Conservation (phyloP, 257 asterid genomes). For the Penstemon barbatus region DNA sequence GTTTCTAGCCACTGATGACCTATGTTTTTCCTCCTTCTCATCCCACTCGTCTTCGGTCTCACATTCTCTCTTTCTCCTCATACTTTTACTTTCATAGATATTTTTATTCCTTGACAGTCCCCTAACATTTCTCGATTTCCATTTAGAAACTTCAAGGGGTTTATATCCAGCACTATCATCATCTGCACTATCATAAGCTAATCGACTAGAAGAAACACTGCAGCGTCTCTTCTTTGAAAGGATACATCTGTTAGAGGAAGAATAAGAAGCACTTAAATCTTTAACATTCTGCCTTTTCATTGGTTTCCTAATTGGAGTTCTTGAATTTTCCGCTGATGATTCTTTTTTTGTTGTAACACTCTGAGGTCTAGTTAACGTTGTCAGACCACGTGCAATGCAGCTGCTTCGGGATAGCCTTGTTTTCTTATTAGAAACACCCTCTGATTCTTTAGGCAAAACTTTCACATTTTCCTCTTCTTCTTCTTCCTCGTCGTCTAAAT, state of each 20-base stretch:
- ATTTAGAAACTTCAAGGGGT: conserved; percentile 27
- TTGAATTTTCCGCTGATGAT: conserved; percentile 19
- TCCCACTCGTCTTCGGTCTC: conserved; percentile 54
- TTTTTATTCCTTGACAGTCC: conserved; percentile 30
- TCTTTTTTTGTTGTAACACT: conserved; percentile 23
- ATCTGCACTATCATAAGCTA: conserved; percentile 28
- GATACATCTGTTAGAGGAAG: conserved; percentile 18
- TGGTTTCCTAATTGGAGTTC: conserved; percentile 26
- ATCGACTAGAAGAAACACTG: conserved; percentile 32
- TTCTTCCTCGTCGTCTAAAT: conserved; percentile 45
- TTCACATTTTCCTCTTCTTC: conserved; percentile 30
- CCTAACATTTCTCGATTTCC: conserved; percentile 21
- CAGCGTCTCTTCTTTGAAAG: conserved; percentile 25
- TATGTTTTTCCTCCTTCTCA: conserved; percentile 38
- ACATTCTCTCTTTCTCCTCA: conserved; percentile 28
- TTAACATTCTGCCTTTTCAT: conserved; percentile 31
- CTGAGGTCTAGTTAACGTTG: conserved; percentile 24
- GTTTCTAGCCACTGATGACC: conserved; percentile 26
- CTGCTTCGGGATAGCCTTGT: conserved; percentile 19
- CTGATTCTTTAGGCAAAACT: conserved; percentile 19
- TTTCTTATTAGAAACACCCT: conserved; percentile 24
- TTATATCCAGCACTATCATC: conserved; percentile 30
- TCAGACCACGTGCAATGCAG: conserved; percentile 20
- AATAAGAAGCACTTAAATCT: conserved; percentile 21
- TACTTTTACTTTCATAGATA: conserved; percentile 16